These are phyloP conservation scores for Sarcomyxa edulis DNA, from an alignment of 768 basidiomycete species.

Conservation along the genomic window DNA sequence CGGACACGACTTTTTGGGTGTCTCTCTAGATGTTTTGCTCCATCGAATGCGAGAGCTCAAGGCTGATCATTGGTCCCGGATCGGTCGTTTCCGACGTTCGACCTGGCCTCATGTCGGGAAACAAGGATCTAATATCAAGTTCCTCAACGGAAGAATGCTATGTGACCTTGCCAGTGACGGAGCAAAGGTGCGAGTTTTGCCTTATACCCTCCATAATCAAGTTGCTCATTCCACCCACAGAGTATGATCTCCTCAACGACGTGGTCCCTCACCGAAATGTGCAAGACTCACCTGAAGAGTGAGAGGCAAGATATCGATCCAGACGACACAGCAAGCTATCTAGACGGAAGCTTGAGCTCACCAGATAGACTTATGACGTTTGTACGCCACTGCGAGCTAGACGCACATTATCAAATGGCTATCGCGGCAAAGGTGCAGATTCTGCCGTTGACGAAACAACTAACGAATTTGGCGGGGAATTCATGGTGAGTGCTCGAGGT, in stretches of 20 bases:
- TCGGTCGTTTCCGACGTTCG: slow-evolving; percentile 83
- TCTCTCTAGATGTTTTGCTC: slow-evolving; percentile 84
- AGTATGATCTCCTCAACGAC: slow-evolving; percentile 97
- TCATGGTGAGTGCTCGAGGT: slow-evolving; percentile 62
- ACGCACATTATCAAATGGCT: slow-evolving; percentile 97
- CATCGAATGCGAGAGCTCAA: slow-evolving; percentile 89
- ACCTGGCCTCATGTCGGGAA: slow-evolving; percentile 80
- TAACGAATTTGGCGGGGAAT: slow-evolving; percentile 95
- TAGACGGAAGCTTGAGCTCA: slow-evolving; percentile 75
- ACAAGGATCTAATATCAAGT: slow-evolving; percentile 78
- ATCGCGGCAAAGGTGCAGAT: slow-evolving; percentile 93
- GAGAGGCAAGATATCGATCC: slow-evolving; percentile 93
- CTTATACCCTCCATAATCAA: neutral
- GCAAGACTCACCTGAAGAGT: slow-evolving; percentile 78
- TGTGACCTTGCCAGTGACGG: slow-evolving; percentile 95
- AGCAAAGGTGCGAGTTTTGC: slow-evolving; percentile 60
- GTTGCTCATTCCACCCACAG: slow-evolving; percentile 29
- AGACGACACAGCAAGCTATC: slow-evolving; percentile 87
- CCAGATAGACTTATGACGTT: slow-evolving; percentile 82
- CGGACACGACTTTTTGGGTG: slow-evolving; percentile 91
- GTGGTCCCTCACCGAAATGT: slow-evolving; percentile 98
- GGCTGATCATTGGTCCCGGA: slow-evolving; percentile 89
- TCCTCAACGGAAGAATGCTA: slow-evolving; percentile 80
- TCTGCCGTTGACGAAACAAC: slow-evolving; percentile 84
- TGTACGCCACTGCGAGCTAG: slow-evolving; percentile 89